Evolutionary conservation across 148 eudicot species (phyloP).

Genomic region (Silene conica): DNA sequence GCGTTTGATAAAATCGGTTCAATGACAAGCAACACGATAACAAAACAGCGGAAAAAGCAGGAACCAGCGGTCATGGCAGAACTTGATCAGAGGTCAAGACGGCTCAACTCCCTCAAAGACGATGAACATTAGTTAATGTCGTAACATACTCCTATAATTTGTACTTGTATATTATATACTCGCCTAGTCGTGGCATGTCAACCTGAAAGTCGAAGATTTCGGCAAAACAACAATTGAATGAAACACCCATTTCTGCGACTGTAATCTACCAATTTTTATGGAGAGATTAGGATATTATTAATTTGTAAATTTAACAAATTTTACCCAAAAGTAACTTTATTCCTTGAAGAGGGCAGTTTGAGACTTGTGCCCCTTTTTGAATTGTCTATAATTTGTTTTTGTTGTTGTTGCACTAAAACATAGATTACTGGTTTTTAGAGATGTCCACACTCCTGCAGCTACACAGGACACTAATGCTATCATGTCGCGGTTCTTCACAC

Average conservation of each 20-base stretch:
- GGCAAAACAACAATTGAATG: constrained; percentile 2
- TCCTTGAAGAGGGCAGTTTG: constrained; percentile 14
- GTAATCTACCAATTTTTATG: constrained; percentile 16
- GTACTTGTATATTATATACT: not conserved
- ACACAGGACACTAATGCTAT: no score
- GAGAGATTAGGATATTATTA: constrained; percentile 13
- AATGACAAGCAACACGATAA: constrained; percentile 71
- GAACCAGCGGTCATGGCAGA: constrained; percentile 96
- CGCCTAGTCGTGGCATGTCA: not conserved
- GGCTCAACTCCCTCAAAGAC: constrained; percentile 52
- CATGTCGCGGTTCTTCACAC: no score
- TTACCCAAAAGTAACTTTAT: constrained; percentile 1
- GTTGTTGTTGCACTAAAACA: no score
- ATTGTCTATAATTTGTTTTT: not conserved
- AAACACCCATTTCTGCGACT: constrained; percentile 13
- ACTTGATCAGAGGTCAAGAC: constrained; percentile 74
- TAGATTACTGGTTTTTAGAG: no score
- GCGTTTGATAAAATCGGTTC: constrained; percentile 86
- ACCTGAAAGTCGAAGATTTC: constrained; percentile 5
- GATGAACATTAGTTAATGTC: constrained; percentile 23
- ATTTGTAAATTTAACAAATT: constrained; percentile 22
- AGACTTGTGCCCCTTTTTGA: constrained; percentile 12
- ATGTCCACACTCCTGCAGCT: no score
- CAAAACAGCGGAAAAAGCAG: constrained; percentile 93
- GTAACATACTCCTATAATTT: not conserved